phyloP scores from a whole-genome alignment of 441 rosid genomes.

The Dalechampia spathulata region DNA sequence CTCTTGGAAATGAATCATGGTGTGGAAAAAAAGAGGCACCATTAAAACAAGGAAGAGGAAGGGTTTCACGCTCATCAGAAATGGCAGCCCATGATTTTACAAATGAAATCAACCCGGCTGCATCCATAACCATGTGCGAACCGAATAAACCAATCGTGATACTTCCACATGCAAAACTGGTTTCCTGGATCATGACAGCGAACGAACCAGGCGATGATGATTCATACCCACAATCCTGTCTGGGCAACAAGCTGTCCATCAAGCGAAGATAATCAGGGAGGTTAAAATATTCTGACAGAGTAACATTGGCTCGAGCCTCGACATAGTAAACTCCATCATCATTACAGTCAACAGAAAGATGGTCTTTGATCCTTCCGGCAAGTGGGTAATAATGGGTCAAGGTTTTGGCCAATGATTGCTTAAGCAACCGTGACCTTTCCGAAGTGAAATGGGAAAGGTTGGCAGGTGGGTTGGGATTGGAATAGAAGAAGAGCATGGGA shows the following conservation, averaged over 20 bases:
- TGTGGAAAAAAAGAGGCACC: constrained; percentile 15
- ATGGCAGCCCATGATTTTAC: constrained; percentile 23
- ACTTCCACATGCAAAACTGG: constrained; percentile 25
- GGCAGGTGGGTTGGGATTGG: no score
- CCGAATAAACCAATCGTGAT: constrained; percentile 12
- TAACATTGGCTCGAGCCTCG: constrained; percentile 15
- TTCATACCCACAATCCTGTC: background rate
- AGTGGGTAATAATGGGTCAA: constrained; percentile 20
- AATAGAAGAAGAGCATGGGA: constrained; percentile 9
- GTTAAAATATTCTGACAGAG: constrained; percentile 1
- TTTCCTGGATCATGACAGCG: constrained; percentile 8
- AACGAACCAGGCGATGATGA: background rate
- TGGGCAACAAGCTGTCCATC: background rate
- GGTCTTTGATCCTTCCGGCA: constrained; percentile 21
- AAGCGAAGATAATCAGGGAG: background rate
- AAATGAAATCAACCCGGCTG: constrained; percentile 14
- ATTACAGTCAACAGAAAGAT: constrained; percentile 19
- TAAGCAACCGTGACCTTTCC: background rate
- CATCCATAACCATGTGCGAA: constrained; percentile 26
- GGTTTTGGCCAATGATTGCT: constrained; percentile 21
- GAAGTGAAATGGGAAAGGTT: background rate
- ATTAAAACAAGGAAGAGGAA: constrained; percentile 8
- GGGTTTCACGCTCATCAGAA: no score
- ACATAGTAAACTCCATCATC: constrained; percentile 22
- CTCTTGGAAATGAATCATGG: background rate